Percentiles rank a stretch among this genome's conserved stretches.
These are phyloP conservation scores for Anthoceros angustus DNA, from an alignment of 225 moss, liverwort and hornwort species.

Conservation along the genomic window DNA sequence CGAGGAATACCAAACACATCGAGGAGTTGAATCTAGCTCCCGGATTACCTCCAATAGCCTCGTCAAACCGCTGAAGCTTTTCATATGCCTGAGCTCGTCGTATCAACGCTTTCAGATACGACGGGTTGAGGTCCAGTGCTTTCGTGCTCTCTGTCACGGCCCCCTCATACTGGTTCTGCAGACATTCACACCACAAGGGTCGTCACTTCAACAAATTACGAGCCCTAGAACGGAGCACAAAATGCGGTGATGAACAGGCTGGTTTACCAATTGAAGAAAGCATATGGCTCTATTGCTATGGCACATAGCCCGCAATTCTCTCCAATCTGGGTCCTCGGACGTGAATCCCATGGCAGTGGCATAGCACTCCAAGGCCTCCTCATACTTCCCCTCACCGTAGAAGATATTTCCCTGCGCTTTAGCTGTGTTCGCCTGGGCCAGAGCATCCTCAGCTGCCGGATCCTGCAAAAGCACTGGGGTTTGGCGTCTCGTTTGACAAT, in stretches of 20 bases:
- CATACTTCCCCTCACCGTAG: not conserved
- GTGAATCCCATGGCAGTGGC: not conserved
- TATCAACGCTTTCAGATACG: slow-evolving; percentile 67
- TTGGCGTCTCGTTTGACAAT: no score
- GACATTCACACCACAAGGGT: not conserved
- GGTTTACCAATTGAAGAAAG: not conserved
- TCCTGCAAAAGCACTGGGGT: not conserved
- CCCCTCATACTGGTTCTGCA: slow-evolving; percentile 33
- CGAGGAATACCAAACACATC: not conserved
- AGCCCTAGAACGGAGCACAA: not conserved
- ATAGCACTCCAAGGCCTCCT: not conserved
- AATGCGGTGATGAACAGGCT: not conserved
- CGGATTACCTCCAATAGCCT: slow-evolving; percentile 47
- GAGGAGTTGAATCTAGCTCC: not conserved
- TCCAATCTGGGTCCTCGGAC: not conserved
- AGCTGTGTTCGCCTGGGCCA: not conserved
- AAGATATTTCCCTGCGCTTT: not conserved
- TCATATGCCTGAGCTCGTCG: slow-evolving; percentile 69
- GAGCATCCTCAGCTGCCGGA: not conserved
- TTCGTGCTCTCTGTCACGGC: slow-evolving; percentile 75
- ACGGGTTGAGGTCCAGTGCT: slow-evolving; percentile 70
- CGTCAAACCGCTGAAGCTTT: slow-evolving; percentile 65
- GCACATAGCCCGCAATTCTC: slow-evolving; percentile 1
- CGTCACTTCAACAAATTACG: not conserved
- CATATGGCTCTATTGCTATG: slow-evolving; percentile 1